A percentile compares a stretch with the other conserved stretches of the same genome.
Conservation (phyloP, 148 eudicot species). For the Euryodendron excelsum region DNA sequence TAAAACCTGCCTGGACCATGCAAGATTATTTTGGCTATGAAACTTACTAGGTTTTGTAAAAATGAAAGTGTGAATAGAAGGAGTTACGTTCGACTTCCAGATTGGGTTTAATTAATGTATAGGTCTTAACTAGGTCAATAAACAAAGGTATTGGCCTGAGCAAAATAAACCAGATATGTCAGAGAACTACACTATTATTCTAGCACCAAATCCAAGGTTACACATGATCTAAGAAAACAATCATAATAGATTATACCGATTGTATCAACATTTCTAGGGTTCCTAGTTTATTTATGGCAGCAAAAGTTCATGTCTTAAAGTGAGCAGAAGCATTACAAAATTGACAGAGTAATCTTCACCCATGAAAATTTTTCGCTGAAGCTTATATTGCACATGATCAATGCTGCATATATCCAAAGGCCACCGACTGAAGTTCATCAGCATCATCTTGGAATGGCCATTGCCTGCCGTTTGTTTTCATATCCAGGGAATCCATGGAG, state of each 20-base stretch:
- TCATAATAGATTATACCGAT: conserved; percentile 10
- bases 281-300: conserved; percentile 23
- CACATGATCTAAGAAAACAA: conserved; percentile 32
- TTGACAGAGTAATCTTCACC: conserved; percentile 12
- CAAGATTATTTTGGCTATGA: neutral
- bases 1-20: no score
- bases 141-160: conserved; percentile 14
- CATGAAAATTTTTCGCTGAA: neutral
- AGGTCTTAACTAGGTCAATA: conserved; percentile 16
- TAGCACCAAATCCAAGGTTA: conserved; percentile 21
- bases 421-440: conserved; percentile 70
- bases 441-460: conserved; percentile 61
- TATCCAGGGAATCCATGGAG: conserved; percentile 52
- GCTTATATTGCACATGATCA: conserved; percentile 23
- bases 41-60: neutral
- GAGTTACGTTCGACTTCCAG: neutral
- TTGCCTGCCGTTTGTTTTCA: conserved; percentile 31
- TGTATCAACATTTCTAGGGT: conserved; percentile 31
- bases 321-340: conserved; percentile 7
- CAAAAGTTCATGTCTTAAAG: conserved; percentile 25
- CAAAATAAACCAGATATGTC: neutral
- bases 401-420: conserved; percentile 63
- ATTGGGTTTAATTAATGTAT: conserved; percentile 4
- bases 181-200: conserved; percentile 16
- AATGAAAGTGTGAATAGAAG: neutral